These are phyloP conservation scores for Thelonectria discophora DNA, from an alignment of 2,329 filamentous ascomycete species.

Conservation along the genomic window DNA sequence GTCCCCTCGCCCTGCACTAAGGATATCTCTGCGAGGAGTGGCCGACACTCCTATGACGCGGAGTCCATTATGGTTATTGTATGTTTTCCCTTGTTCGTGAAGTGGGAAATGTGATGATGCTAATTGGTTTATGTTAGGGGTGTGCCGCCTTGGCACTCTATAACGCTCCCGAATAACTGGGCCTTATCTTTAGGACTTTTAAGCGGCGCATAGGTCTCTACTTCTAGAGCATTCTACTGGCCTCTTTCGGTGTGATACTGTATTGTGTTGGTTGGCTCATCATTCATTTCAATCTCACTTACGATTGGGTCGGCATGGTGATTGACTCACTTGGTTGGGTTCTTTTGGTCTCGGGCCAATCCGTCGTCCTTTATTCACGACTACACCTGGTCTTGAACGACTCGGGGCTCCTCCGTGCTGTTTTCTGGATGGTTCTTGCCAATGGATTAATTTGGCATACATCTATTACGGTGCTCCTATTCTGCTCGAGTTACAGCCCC, in stretches of 20 bases:
- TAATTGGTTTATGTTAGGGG: conserved; percentile 4
- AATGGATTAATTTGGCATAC: conserved; percentile 63
- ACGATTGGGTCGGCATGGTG: conserved; percentile 25
- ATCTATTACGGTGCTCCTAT: conserved; percentile 63
- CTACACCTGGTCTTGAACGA: no score
- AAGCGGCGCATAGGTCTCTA: conserved; percentile 45
- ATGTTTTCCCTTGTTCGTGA: neutral
- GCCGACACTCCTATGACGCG: neutral
- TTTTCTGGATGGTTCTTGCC: conserved; percentile 65
- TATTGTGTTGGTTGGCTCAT: conserved; percentile 57
- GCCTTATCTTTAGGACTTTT: conserved; percentile 46
- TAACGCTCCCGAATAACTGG: conserved; percentile 45
- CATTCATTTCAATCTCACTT: conserved; percentile 45
- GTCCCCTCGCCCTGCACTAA: no score
- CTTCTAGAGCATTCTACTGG: conserved; percentile 50
- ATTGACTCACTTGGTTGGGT: conserved; percentile 41
- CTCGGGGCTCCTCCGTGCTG: conserved; percentile 55
- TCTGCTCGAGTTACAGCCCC: conserved; percentile 53
- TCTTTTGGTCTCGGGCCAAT: conserved; percentile 67
- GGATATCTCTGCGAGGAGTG: no score
- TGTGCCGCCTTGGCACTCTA: conserved; percentile 35
- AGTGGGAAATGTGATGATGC: no score
- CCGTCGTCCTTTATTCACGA: conserved; percentile 68
- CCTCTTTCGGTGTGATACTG: conserved; percentile 44
- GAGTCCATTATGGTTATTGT: neutral